Evolutionary conservation across 1,139 yeast species (phyloP).

Genomic region (Hemisphaericaspora xylanilytica): DNA sequence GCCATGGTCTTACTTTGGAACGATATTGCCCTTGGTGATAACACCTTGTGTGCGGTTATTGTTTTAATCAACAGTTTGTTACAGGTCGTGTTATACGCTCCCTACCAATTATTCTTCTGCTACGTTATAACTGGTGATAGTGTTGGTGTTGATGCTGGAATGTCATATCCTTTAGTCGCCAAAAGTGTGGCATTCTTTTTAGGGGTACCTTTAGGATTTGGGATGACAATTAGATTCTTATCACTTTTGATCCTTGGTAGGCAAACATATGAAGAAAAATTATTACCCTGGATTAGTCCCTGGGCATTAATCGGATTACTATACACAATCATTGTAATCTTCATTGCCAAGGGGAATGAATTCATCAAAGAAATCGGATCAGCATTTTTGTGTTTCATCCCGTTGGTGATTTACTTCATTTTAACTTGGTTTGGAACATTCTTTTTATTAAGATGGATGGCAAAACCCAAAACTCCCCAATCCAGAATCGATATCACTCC

Average conservation of each 20-base stretch:
- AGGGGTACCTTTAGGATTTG: constrained; percentile 53
- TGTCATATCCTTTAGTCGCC: constrained; percentile 44
- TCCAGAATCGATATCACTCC: constrained; percentile 1
- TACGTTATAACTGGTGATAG: constrained; percentile 32
- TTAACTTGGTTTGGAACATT: constrained; percentile 49
- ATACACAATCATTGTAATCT: constrained; percentile 52
- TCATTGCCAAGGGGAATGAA: constrained; percentile 52
- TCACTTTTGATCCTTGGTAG: neutral
- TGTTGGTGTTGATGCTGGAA: constrained; percentile 13
- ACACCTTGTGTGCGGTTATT: constrained; percentile 49
- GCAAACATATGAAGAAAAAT: constrained; percentile 25
- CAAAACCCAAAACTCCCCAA: constrained; percentile 10
- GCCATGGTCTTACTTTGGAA: constrained; percentile 69
- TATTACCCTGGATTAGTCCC: constrained; percentile 45
- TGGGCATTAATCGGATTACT: constrained; percentile 53
- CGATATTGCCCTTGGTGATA: constrained; percentile 54
- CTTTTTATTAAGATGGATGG: constrained; percentile 32
- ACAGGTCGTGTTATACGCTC: constrained; percentile 56
- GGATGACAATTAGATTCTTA: constrained; percentile 39
- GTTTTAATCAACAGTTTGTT: constrained; percentile 53
- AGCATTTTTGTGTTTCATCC: constrained; percentile 52
- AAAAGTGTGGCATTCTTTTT: constrained; percentile 52
- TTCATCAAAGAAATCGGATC: constrained; percentile 49
- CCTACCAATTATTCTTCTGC: constrained; percentile 49
- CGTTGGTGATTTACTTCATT: constrained; percentile 49